Base-by-base conservation (phyloP, 2,329 filamentous ascomycete genomes). In the Bipolaris bicolor region DNA sequence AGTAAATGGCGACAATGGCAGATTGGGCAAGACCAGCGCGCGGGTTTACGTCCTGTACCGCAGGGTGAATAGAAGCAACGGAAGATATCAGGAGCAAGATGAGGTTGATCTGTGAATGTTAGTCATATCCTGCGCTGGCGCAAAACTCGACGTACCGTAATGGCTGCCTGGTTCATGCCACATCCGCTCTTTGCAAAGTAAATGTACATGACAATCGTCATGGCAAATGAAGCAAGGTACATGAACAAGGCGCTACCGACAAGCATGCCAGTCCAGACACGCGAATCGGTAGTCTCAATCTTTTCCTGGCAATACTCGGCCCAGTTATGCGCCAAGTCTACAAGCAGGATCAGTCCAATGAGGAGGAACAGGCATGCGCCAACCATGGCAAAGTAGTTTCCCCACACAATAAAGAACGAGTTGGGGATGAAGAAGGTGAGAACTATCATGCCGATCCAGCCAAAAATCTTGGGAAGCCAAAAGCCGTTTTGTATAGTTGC, bases 181-280 rank as follows among this genome's bases (percentile, higher is more conserved):
- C 95, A 99, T 58, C 88, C 87, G 36, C 84, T 83, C 34, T 81
- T 79, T 4, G 94, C 94, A 71, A 99, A 99, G 84, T 97, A 99
- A 74, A 96, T 85, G 82, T 98, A 99, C 88, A 97, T 96, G 71
- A 99, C 79, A 60, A 97, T 88, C 1, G 94, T 98, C 92, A 99
- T 97, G 66, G 88, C 91, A 50, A 98, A 81, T 15, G 92, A 96
- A 37, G 87, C 89, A 61, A 96, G 71, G 78, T 97, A 99, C 95
- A 99, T 99, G 77, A 89, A 86, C 56, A 98, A 78, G 0, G 95
- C 97, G 7, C 92, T 97, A 41, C 93, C 92, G 66, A 99, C 93
- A 49, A 99, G 85, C 55, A 98, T 81, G 26, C 86, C 86, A 60
- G 93, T 88, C 95, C 95, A 99, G 22, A 90, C 74, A 39, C 85